These are phyloP conservation scores for Penicillium fuscoglaucum DNA, from an alignment of 2,329 filamentous ascomycete species.

Conservation along the genomic window DNA sequence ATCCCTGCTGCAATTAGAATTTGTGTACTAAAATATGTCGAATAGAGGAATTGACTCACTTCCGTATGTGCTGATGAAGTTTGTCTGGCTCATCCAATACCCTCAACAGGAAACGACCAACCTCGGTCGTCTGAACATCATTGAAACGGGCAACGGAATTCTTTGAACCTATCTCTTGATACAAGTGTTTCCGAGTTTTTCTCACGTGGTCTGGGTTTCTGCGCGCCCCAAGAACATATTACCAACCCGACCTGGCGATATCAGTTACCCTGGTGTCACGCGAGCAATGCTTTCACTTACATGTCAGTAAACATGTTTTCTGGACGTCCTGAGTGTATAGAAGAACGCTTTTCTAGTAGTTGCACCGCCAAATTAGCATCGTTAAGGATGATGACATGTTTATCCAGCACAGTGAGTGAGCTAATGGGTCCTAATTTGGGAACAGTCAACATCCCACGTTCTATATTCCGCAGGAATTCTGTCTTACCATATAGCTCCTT, in stretches of 20 bases:
- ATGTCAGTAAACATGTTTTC: constrained; percentile 34
- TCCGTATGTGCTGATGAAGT: constrained; percentile 45
- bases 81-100: constrained; percentile 43
- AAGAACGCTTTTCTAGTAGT: constrained; percentile 34
- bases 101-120: constrained; percentile 45
- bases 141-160: constrained; percentile 41
- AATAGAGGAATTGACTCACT: constrained; percentile 7
- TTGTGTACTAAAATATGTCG: not conserved
- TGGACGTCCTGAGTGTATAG: constrained; percentile 29
- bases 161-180: constrained; percentile 48
- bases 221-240: constrained; percentile 35
- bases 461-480: not conserved
- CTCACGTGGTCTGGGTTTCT: constrained; percentile 41
- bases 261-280: not conserved
- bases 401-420: constrained; percentile 36
- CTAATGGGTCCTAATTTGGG: constrained; percentile 31
- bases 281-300: constrained; percentile 22
- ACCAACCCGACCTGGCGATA: constrained; percentile 37
- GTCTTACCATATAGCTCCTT: constrained; percentile 39
- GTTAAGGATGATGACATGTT: constrained; percentile 36
- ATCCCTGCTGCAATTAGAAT: constrained; percentile 25
- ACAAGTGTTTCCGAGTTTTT: constrained; percentile 48
- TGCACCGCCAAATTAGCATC: constrained; percentile 30
- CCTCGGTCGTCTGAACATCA: constrained; percentile 46
- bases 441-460: not conserved